Evolutionary conservation across 352 stramenopile species (phyloP), one percentile per base, ranked within the genome.

Genomic region (Globisporangium nodosum): DNA sequence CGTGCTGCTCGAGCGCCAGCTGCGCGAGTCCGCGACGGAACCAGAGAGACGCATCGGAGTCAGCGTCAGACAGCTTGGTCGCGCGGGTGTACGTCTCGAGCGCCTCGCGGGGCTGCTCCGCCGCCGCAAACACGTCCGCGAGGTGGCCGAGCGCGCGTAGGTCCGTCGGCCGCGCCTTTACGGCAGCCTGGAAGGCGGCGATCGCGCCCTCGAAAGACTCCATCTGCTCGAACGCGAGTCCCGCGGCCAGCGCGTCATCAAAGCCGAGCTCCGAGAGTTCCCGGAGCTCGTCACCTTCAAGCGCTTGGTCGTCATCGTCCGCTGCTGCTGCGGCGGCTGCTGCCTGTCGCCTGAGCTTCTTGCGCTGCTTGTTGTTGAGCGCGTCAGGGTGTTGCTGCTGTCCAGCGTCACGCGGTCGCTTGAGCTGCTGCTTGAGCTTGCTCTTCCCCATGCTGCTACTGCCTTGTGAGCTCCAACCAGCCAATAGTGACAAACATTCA

Each of bases 171-270:
- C 68, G 52, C 8, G 70, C 70, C 18, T 65, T 54, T 15, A 78
- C 64, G 0, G 80, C 80, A 47, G 59, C 61, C 30, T 72, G 54
- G 52, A 84, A 86, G 0, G 78, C 66, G 40, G 63, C 64, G 35
- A 76, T 35, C 3, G 80, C 80, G 11, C 69, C 76, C 9, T 88
- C 78, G 31, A 76, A 66, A 0, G 72, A 73, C 48, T 70, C 65
- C 12, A 90, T 59, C 60, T 90, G 76, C 56, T 88, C 67, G 45
- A 90, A 88, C 30, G 80, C 78, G 37, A 85, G 61, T 13, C 80
- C 80, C n/a, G 78, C 76, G 9, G 73, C 69, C 27, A 90, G 69
- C 8, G 78, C 77, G 56, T 90, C 77, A 24, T 77, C 68, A 42
- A 88, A 87, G 56, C 60, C 54, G 37, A 90, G 65, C 27, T 68